Evolutionary conservation across 1,284 basidiomycete genomes (phyloP).

Genomic region (Spongiforma sp.): DNA sequence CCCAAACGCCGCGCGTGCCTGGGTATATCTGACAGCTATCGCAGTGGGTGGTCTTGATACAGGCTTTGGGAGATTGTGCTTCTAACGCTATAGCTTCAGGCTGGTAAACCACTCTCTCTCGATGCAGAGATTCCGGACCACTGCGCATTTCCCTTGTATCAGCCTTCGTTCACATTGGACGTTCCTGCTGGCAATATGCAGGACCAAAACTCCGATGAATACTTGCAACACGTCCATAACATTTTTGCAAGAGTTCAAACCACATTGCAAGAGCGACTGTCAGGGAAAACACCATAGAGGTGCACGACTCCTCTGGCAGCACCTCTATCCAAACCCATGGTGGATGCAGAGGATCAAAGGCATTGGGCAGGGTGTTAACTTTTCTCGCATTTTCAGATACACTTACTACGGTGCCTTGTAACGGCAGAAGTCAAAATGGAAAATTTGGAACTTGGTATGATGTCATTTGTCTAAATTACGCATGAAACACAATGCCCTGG

Average conservation of each 20-base stretch:
- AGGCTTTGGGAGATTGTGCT: background rate
- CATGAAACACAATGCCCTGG: no score
- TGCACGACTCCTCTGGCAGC: no score
- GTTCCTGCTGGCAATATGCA: slow-evolving; percentile 72
- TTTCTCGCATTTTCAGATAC: no score
- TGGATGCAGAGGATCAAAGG: no score
- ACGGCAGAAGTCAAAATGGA: no score
- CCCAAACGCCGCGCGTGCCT: slow-evolving; percentile 83
- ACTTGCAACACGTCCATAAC: slow-evolving; percentile 46
- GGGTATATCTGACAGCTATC: slow-evolving; percentile 81
- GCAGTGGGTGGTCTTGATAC: slow-evolving; percentile 48
- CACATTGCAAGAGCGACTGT: slow-evolving; percentile 22
- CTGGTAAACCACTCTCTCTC: slow-evolving; percentile 54
- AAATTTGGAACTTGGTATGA: no score
- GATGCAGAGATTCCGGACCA: slow-evolving; percentile 78
- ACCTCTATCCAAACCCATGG: no score
- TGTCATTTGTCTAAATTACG: no score
- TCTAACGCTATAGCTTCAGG: slow-evolving; percentile 40
- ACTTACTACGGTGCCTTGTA: no score
- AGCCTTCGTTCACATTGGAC: slow-evolving; percentile 81
- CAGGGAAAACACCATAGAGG: no score
- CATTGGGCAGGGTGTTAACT: no score
- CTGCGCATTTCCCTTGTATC: slow-evolving; percentile 69
- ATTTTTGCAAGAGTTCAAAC: slow-evolving; percentile 30
- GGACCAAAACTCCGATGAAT: slow-evolving; percentile 71